phyloP scores from a whole-genome alignment of 176 grass and related monocot genomes.

The Cymbopogon citratus region DNA sequence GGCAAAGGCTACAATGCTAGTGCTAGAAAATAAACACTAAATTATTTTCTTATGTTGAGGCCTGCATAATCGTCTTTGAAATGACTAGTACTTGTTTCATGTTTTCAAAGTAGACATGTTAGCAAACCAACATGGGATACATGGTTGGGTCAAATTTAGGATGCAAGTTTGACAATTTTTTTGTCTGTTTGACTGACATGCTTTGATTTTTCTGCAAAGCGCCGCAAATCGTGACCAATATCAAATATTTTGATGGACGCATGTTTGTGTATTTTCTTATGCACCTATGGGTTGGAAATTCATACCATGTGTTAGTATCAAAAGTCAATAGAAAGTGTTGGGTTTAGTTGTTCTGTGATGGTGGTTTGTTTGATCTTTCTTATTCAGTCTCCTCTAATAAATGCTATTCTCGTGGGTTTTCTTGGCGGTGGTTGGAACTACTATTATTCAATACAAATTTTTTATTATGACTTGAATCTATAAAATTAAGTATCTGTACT shows the following conservation, averaged over 20 bases:
- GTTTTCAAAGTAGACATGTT: slow-evolving; percentile 3
- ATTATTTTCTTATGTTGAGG: slow-evolving; percentile 8
- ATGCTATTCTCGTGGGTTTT: not conserved
- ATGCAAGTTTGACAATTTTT: not conserved
- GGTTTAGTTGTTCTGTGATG: not conserved
- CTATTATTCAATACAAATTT: not conserved
- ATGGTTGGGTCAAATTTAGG: slow-evolving; percentile 6
- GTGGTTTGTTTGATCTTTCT: not conserved
- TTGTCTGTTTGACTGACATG: not conserved
- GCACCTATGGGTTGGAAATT: not conserved
- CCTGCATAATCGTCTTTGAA: not conserved
- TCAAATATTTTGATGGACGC: not conserved
- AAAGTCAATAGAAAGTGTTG: not conserved
- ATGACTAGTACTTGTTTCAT: not conserved
- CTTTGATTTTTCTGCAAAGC: not conserved
- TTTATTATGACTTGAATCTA: not conserved
- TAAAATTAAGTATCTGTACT: not conserved
- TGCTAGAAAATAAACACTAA: not conserved
- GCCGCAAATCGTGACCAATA: not conserved
- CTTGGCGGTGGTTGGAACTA: not conserved
- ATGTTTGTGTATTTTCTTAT: not conserved
- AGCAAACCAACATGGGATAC: not conserved
- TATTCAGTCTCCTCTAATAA: slow-evolving; percentile 13
- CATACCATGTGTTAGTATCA: not conserved
- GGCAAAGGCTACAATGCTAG: not conserved